These are phyloP conservation scores for Postia placenta DNA, from an alignment of 768 basidiomycete genomes.

Conservation along the genomic window DNA sequence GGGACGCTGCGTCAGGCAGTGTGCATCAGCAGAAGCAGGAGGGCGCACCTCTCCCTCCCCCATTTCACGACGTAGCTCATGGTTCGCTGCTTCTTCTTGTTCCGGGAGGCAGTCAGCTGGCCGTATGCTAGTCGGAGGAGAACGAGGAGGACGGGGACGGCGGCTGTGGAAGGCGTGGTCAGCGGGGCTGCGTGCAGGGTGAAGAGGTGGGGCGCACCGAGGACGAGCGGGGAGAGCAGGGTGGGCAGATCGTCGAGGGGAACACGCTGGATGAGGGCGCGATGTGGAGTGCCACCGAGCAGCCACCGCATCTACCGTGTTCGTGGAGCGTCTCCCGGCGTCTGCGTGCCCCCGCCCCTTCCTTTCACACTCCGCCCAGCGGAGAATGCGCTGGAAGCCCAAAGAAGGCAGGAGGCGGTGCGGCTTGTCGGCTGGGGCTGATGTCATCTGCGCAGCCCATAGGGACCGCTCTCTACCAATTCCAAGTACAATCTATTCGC, in stretches of 20 bases:
- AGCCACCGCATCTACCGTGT: too few species aligned
- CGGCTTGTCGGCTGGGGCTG: not conserved
- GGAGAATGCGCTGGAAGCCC: not conserved
- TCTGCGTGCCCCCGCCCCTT: conserved; percentile 1
- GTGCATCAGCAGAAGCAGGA: not conserved
- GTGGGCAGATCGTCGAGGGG: conserved; percentile 5
- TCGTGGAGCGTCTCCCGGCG: too few species aligned
- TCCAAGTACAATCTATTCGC: not conserved
- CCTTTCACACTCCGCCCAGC: conserved; percentile 1
- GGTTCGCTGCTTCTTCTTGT: conserved; percentile 10
- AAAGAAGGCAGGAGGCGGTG: not conserved
- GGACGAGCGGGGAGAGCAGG: conserved; percentile 17
- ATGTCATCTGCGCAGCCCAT: not conserved
- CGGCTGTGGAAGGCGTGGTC: conserved; percentile 9
- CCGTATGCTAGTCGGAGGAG: conserved; percentile 23
- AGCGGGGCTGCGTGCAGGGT: not conserved
- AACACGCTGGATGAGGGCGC: too few species aligned
- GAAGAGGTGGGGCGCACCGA: conserved; percentile 11
- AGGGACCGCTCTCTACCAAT: not conserved
- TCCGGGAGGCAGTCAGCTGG: conserved; percentile 18
- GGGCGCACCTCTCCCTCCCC: conserved; percentile 37
- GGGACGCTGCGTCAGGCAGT: not conserved
- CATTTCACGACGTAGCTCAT: conserved; percentile 44
- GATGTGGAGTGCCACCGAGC: too few species aligned
- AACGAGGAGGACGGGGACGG: conserved; percentile 23